Percentiles rank a stretch among this genome's conserved stretches.
Evolutionary conservation across 192 early-diverging fungal species (phyloP).

Genomic region (Allomyces arbusculus): DNA sequence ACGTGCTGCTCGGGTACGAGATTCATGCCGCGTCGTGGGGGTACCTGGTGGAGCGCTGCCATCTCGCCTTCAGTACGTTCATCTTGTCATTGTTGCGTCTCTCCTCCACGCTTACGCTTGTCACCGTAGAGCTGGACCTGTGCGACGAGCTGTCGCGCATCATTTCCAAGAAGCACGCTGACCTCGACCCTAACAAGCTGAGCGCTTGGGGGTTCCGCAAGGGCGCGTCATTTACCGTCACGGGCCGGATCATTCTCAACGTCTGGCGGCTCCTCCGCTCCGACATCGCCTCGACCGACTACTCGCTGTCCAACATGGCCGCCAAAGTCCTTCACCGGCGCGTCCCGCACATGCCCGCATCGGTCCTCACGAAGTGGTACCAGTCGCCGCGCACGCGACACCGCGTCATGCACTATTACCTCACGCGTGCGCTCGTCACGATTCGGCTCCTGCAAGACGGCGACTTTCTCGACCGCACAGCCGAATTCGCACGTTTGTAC

Average conservation of each 20-base stretch:
- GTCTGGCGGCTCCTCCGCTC: conserved; percentile 68
- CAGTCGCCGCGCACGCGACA: conserved; percentile 19
- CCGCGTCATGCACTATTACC: conserved; percentile 22
- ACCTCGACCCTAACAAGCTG: conserved; percentile 1
- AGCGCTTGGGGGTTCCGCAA: conserved; percentile 38
- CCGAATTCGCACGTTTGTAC: conserved; percentile 75
- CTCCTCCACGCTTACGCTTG: too few species aligned
- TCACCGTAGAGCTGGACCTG: conserved; percentile 14
- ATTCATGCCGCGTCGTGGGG: conserved; percentile 76
- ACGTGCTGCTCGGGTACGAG: conserved; percentile 75
- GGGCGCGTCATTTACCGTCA: conserved; percentile 34
- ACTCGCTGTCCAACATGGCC: conserved; percentile 54
- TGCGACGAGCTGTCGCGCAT: conserved; percentile 25
- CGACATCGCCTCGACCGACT: conserved; percentile 55
- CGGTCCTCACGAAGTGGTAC: conserved; percentile 49
- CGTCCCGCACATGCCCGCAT: conserved; percentile 38
- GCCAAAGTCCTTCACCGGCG: conserved; percentile 48
- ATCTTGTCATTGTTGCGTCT: too few species aligned
- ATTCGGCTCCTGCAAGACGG: not conserved
- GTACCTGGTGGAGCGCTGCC: conserved; percentile 44
- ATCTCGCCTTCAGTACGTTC: not conserved
- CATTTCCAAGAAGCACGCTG: not conserved
- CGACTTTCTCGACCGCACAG: conserved; percentile 7
- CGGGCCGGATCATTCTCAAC: conserved; percentile 68
- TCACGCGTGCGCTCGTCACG: not conserved